Base-by-base conservation (phyloP, 2,329 filamentous ascomycete genomes). In the Fusarium virguliforme region DNA sequence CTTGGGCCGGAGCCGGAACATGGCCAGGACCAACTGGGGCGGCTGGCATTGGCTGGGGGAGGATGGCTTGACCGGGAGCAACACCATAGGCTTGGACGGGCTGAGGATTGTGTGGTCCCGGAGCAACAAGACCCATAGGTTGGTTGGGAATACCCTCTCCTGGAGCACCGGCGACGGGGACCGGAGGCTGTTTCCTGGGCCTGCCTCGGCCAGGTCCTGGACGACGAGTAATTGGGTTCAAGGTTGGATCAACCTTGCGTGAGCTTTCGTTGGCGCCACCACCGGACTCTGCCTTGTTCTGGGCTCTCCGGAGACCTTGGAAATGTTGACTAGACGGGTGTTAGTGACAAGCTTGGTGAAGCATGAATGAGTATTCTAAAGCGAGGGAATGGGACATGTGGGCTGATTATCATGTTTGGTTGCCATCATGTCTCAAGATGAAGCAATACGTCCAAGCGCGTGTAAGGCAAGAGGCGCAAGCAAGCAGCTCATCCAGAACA, bases 171-270 rank as follows among this genome's bases (percentile, higher is more conserved):
- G 54, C n/a, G 1, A 65, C 60, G 22, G 70, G 38, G 43, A 60
- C 71, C 40, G 74, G 70, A n/a, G 79, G 78, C 41, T 80, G 78
- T 75, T 89, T 89, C 59, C 84, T 81, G 0, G 86, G 85, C 7
- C 88, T 82, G 2, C 87, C 86, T 48, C 88, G 84, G 12, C 88
- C 87, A 4, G 88, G 88, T 0, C 88, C 88, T 4, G 88, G 88
- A 28, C 88, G 84, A 15, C 88, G 83, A n/a, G 87, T 89, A 72
- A 90, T 89, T 56, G 88, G 88, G 63, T 90, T 89, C 68, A 81
- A 59, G 0, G 84, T 85, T 8, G 88, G 88, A 72, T 90, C 87
- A 60, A 80, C 41, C 64, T 80, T 84, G 43, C 81, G 78, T 24
- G 81, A 70, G 43, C 67, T 80, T 22, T 85, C 82, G 9, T 74